A percentile compares a stretch with the other conserved stretches of the same genome.
These are phyloP conservation scores for Zygosaccharomyces lentus DNA, from an alignment of 805 yeast species.

Conservation along the genomic window DNA sequence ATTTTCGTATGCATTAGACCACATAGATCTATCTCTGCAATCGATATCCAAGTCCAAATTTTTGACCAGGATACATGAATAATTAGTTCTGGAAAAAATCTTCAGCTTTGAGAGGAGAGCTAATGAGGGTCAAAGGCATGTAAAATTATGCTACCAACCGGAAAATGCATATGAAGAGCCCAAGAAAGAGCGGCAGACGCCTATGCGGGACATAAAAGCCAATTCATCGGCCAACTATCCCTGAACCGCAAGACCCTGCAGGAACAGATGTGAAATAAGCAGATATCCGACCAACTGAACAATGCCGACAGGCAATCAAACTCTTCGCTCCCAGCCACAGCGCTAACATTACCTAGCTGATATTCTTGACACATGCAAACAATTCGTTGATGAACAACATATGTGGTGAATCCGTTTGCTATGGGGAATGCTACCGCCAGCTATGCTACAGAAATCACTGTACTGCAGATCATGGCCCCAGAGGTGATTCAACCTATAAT, in stretches of 20 bases:
- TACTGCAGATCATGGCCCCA: too few species aligned
- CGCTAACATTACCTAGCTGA: too few species aligned
- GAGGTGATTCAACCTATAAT: too few species aligned
- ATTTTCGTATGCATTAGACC: not conserved
- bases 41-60: constrained; percentile 59
- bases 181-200: constrained; percentile 60
- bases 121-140: constrained; percentile 72
- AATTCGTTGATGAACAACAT: too few species aligned
- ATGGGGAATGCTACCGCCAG: too few species aligned
- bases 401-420: too few species aligned
- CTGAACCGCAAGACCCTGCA: constrained; percentile 61
- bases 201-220: constrained; percentile 61
- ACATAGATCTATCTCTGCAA: constrained; percentile 46
- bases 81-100: constrained; percentile 64
- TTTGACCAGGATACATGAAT: constrained; percentile 55
- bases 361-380: too few species aligned
- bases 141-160: constrained; percentile 76
- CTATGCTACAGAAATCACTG: too few species aligned
- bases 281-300: constrained; percentile 60
- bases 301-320: constrained; percentile 56
- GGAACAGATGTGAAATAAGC: constrained; percentile 56
- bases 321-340: too few species aligned
- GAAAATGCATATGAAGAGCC: constrained; percentile 51
- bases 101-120: constrained; percentile 47
- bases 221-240: constrained; percentile 66